Evolutionary conservation across 805 yeast genomes (phyloP), one percentile per base, ranked within the genome.

Genomic region (Zygoascus bituminiphila): DNA sequence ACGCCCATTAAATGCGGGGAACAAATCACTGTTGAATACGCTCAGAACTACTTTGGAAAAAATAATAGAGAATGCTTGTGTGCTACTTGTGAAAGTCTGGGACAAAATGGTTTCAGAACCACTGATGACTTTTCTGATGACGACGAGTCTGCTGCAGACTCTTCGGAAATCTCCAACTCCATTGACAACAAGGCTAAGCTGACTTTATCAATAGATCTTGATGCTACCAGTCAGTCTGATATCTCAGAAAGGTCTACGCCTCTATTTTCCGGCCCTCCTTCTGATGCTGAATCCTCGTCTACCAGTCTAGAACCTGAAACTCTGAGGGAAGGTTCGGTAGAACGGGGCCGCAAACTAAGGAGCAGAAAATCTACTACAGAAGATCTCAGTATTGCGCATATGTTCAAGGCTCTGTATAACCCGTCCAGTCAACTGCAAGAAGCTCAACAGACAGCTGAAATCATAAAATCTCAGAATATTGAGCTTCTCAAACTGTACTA

Each of bases 11-110:
- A 57, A 0, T 56, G 63, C 2, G 77, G 77, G n/a, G 75, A 74
- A 54, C 76, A 74, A 53, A 68, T 74, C 26, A 72, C 77, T 2
- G 76, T 73, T 4, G 51, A 54, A 24, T 74, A 74, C 54, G 62
- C 77, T 1, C 54, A 62, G 3, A 63, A 64, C 51, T 74, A 73
- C 51, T 74, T 74, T 54, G 78, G 78, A 17, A 54, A 50, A 25
- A 45, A 59, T 14, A 74, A 74, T 51, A 51, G 63, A 14, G 73
- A 73, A 45, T 74, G 78, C 51, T 52, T 72, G 41, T 74, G 78
- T 54, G 67, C 68, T 0, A 61, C 72, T 1, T 74, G 78, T 55
- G 75, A 73, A 52, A 46, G 58, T 19, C 47, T 50, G 4, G 46
- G 50, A 0, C 43, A 53, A 9, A 72, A 72, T 12, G 69, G 58